A percentile compares a stretch with the other conserved stretches of the same genome.
These are phyloP conservation scores for Lactifluus hygrophoroides DNA, from an alignment of 768 basidiomycete species.

Conservation along the genomic window DNA sequence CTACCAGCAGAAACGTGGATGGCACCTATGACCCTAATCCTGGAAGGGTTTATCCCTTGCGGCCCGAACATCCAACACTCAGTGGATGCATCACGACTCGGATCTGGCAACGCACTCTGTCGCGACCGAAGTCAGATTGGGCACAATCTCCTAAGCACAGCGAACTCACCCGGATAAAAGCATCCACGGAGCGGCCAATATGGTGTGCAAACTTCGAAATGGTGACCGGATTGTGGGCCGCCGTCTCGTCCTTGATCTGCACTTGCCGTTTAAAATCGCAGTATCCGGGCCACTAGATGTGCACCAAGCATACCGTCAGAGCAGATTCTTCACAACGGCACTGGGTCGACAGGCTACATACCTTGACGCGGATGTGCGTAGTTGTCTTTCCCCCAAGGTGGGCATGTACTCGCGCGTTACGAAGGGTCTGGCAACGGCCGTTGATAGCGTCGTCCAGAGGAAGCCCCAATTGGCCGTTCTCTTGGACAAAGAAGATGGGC, in stretches of 20 bases:
- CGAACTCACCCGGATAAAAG: constrained; percentile 10
- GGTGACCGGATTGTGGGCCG: not conserved
- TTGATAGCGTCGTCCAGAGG: constrained; percentile 1
- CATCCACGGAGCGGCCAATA: constrained; percentile 7
- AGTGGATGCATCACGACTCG: not conserved
- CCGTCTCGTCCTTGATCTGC: constrained; percentile 12
- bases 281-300: constrained; percentile 11
- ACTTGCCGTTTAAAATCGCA: constrained; percentile 5
- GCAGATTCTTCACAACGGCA: not conserved
- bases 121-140: not conserved
- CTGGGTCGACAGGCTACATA: not conserved
- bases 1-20: constrained; percentile 13
- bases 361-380: constrained; percentile 8
- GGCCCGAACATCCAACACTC: constrained; percentile 4
- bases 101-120: not conserved
- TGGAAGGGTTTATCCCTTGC: not conserved
- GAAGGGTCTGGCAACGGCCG: constrained; percentile 4
- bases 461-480: constrained; percentile 1
- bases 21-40: constrained; percentile 10
- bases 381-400: constrained; percentile 8
- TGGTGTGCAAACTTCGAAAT: constrained; percentile 13
- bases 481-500: constrained; percentile 14
- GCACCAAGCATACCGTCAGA: not conserved
- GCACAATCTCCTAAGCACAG: not conserved
- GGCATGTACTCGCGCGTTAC: not conserved